Percentiles rank a stretch among this genome's conserved stretches.
phyloP scores from a whole-genome alignment of 2,329 filamentous ascomycete species.

The Basipetospora chlamydospora region DNA sequence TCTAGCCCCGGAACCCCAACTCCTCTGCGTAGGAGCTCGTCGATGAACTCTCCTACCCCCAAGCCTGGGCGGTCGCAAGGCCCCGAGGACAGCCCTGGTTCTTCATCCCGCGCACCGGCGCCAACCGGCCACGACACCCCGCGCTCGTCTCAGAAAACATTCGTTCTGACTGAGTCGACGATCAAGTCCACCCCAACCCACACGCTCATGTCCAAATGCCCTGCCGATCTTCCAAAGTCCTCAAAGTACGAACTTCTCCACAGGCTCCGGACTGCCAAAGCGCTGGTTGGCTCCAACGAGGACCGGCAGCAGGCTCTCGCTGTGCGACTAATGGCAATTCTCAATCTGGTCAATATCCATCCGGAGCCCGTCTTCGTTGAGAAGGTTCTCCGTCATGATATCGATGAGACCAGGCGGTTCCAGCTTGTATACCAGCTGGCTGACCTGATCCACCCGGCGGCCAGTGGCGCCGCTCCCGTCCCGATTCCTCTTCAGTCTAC shows the following conservation, averaged over 20 bases:
- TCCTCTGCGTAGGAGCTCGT: slow-evolving; percentile 31
- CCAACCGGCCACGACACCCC: slow-evolving; percentile 18
- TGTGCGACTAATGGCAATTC: slow-evolving; percentile 71
- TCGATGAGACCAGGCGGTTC: slow-evolving; percentile 74
- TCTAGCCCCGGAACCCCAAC: slow-evolving; percentile 57
- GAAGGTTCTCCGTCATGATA: slow-evolving; percentile 74
- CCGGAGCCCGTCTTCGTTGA: slow-evolving; percentile 70
- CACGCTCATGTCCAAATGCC: slow-evolving; percentile 38
- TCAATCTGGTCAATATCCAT: slow-evolving; percentile 83
- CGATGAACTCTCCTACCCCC: slow-evolving; percentile 4
- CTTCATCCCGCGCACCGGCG: slow-evolving; percentile 21
- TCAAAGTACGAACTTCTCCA: slow-evolving; percentile 75
- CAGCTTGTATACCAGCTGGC: slow-evolving; percentile 87
- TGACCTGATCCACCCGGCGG: slow-evolving; percentile 75
- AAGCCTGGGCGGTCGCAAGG: neutral
- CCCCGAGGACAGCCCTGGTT: neutral
- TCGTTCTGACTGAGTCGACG: slow-evolving; percentile 49
- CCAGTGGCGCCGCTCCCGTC: slow-evolving; percentile 50
- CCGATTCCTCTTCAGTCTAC: slow-evolving; percentile 70
- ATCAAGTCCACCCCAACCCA: slow-evolving; percentile 39
- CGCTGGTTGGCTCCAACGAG: slow-evolving; percentile 50
- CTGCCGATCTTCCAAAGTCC: slow-evolving; percentile 53
- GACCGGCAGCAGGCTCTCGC: slow-evolving; percentile 63
- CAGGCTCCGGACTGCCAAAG: slow-evolving; percentile 70
- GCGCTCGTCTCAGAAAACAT: slow-evolving; percentile 34